Percentiles rank a stretch among this genome's conserved stretches.
These are phyloP conservation scores for Plasmodium vivax DNA, from an alignment of 169 alveolate genomes.

Conservation along the genomic window DNA sequence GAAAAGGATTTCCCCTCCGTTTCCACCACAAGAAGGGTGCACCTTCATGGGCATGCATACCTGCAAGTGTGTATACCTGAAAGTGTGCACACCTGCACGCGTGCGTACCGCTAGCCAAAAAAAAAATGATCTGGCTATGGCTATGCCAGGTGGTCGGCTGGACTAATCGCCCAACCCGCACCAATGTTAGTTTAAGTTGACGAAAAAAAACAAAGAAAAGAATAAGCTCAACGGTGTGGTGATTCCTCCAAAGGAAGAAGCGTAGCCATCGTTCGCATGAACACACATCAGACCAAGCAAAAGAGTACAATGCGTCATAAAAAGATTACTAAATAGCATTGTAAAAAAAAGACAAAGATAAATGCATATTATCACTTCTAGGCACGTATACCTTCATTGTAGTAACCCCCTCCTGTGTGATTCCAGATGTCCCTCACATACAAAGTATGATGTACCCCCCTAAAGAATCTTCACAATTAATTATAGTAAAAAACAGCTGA, in stretches of 20 bases:
- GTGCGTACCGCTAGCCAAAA: neutral
- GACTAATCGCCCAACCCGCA: neutral
- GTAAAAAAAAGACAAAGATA: too few species aligned
- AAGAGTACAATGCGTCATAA: neutral
- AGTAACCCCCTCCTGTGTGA: neutral
- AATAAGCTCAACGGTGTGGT: neutral
- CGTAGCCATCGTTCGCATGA: neutral
- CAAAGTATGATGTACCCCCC: neutral
- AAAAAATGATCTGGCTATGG: neutral
- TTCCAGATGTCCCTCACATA: neutral
- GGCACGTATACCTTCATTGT: neutral
- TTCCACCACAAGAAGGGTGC: neutral
- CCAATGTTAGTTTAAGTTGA: neutral
- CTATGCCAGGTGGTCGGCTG: neutral
- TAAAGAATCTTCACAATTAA: neutral
- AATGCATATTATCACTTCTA: neutral
- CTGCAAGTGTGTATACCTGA: too few species aligned
- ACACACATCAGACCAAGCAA: neutral
- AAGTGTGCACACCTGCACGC: too few species aligned
- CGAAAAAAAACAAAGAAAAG: neutral
- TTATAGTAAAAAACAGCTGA: neutral
- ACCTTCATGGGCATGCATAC: too few species aligned
- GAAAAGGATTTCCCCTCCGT: neutral
- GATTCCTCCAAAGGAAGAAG: neutral
- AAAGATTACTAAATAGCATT: neutral